Evolutionary conservation across 83 land plant genomes (phyloP).

Genomic region (Picea abies): DNA sequence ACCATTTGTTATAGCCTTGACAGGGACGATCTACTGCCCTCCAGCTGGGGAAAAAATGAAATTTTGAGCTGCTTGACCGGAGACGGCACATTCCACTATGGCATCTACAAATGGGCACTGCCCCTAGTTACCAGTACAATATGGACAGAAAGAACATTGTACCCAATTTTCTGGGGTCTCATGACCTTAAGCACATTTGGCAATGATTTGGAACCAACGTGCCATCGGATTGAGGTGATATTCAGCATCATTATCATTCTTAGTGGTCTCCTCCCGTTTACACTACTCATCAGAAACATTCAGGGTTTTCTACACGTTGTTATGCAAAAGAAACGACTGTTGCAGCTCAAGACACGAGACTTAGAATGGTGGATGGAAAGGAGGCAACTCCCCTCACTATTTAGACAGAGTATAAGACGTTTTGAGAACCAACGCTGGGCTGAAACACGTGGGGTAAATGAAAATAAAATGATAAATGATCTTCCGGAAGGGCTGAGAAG

Average conservation of each 20-base stretch:
- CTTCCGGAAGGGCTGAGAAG: slow-evolving; percentile 86
- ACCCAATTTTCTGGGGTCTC: slow-evolving; percentile 94
- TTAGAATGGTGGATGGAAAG: slow-evolving; percentile 97
- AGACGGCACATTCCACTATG: slow-evolving; percentile 55
- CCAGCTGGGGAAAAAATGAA: slow-evolving; percentile 6
- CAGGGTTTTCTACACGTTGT: slow-evolving; percentile 90
- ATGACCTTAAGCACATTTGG: slow-evolving; percentile 96
- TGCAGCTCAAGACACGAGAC: slow-evolving; percentile 80
- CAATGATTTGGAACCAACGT: slow-evolving; percentile 87
- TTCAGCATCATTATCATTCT: slow-evolving; percentile 80
- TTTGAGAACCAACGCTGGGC: slow-evolving; percentile 87
- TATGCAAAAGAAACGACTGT: slow-evolving; percentile 72
- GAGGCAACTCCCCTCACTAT: slow-evolving; percentile 72
- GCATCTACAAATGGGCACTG: slow-evolving; percentile 75
- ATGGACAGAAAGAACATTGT: slow-evolving; percentile 66
- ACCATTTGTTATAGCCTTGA: slow-evolving; percentile 43
- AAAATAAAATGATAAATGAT: slow-evolving; percentile 64
- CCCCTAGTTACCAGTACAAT: slow-evolving; percentile 74
- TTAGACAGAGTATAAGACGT: slow-evolving; percentile 80
- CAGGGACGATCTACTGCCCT: background rate
- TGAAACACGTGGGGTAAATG: slow-evolving; percentile 80
- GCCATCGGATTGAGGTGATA: slow-evolving; percentile 76
- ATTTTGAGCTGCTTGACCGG: slow-evolving; percentile 39
- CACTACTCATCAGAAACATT: slow-evolving; percentile 86
- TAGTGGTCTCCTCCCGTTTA: slow-evolving; percentile 86